phyloP scores from a whole-genome alignment of 306 rosid species.

The Prunus armeniaca region DNA sequence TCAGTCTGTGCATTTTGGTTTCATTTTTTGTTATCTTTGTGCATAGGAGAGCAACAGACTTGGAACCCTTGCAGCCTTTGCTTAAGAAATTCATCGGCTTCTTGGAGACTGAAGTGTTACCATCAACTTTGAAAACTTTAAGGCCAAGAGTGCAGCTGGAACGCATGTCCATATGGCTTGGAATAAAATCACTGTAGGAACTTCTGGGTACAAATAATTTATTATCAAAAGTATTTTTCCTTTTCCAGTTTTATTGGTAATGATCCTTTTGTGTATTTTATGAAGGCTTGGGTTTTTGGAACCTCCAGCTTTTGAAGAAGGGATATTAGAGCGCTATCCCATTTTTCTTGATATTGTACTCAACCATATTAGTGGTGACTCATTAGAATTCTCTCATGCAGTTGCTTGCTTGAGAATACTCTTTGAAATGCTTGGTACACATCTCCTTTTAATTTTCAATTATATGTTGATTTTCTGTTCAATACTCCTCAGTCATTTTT shows the following conservation, averaged over 20 bases:
- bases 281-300: constrained; percentile 94
- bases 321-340: constrained; percentile 89
- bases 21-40: constrained; percentile 10
- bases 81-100: constrained; percentile 73
- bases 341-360: constrained; percentile 90
- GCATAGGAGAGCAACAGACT: constrained; percentile 66
- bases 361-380: constrained; percentile 85
- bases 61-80: constrained; percentile 94
- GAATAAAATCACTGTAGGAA: constrained; percentile 87
- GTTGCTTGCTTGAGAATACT: constrained; percentile 85
- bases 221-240: background rate
- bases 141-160: constrained; percentile 67
- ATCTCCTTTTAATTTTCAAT: constrained; percentile 22
- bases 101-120: constrained; percentile 70
- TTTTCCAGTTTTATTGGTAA: constrained; percentile 19
- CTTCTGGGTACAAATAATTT: constrained; percentile 28
- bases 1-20: background rate
- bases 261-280: constrained; percentile 22
- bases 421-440: constrained; percentile 86
- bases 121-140: constrained; percentile 47
- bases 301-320: constrained; percentile 95
- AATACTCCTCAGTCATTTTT: constrained; percentile 26
- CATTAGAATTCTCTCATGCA: constrained; percentile 83
- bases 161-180: constrained; percentile 82
- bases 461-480: constrained; percentile 7